Evolutionary conservation across 1,139 yeast genomes (phyloP).

Genomic region (Lodderomyces orthopsilosis): DNA sequence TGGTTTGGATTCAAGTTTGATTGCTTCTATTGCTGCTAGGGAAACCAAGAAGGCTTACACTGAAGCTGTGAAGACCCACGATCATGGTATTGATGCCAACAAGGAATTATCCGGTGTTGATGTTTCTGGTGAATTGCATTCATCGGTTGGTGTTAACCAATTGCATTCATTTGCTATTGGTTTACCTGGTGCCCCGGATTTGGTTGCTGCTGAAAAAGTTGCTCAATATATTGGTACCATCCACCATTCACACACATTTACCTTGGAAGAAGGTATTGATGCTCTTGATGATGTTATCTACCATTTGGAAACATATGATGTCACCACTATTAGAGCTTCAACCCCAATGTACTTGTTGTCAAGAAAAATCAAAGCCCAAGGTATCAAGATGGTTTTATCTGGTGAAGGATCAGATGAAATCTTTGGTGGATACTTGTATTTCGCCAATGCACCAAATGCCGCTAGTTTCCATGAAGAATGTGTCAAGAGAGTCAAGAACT

Average conservation of each 20-base stretch:
- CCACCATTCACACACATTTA: constrained; percentile 97
- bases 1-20: constrained; percentile 93
- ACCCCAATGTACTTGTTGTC: constrained; percentile 97
- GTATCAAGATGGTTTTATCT: constrained; percentile 97
- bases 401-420: constrained; percentile 99
- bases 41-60: constrained; percentile 74
- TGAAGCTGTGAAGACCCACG: constrained; percentile 57
- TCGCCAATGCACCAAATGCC: constrained; percentile 93
- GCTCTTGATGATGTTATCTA: constrained; percentile 91
- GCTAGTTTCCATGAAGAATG: constrained; percentile 92
- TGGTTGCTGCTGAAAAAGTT: constrained; percentile 92
- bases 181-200: constrained; percentile 96
- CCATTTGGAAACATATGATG: constrained; percentile 97
- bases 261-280: constrained; percentile 93
- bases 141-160: constrained; percentile 71
- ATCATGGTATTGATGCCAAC: constrained; percentile 48
- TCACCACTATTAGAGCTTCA: constrained; percentile 97
- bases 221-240: constrained; percentile 93
- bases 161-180: constrained; percentile 97
- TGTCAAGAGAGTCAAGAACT: constrained; percentile 93
- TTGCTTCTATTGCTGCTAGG: constrained; percentile 95
- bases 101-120: constrained; percentile 88
- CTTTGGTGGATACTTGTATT: constrained; percentile 96
- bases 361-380: constrained; percentile 97
- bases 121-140: constrained; percentile 75